Base-by-base conservation (phyloP, 2,329 filamentous ascomycete species). In the Neurospora sp. region DNA sequence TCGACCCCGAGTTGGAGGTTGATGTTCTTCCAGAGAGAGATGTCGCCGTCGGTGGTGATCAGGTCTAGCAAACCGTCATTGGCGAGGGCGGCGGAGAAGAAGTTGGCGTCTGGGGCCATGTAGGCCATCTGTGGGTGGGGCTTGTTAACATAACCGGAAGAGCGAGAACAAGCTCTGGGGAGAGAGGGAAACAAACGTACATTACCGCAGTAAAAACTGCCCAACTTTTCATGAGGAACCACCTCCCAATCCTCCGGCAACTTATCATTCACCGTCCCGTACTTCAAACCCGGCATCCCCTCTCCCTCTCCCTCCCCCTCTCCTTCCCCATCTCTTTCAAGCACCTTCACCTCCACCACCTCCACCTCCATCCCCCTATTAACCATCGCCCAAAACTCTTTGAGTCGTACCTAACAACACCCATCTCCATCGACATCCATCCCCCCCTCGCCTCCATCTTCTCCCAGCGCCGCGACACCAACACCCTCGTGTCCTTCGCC, bases 201-300 rank as follows among this genome's bases (percentile, higher is more conserved):
- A 78, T 97, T 99, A 72, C 96, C 96, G 39, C 90, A 92, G 80
- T 96, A 98, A 79, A 99, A 97, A 76, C 92, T 97, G 66, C 93
- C 93, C 69, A 99, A 83, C 38, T 90, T 92, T 72, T 96, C 88
- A 72, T 91, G 87, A 0, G 91, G 87, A 3, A 91, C 81, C 23
- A 91, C 81, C 71, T 91, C 85, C 93, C 96, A 99, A 66, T 87
- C 90, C 1, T 86, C 82, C 0, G 93, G 94, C 0, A 98, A 78
- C 17, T 90, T 84, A 74, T 96, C 92, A 68, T 88, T 87, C 70
- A 96, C 82, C 0, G 92, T 95, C 67, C 96, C 96, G 76, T 92
- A 97, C 75, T 87, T 86, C 43, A 98, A 82, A 6, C 85, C 79
- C 2, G 94, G 95, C 10, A 98, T 83, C 0, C 89, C 88, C 6